Conservation (phyloP, 345 rosid genomes). For the Gossypium thurberi region DNA sequence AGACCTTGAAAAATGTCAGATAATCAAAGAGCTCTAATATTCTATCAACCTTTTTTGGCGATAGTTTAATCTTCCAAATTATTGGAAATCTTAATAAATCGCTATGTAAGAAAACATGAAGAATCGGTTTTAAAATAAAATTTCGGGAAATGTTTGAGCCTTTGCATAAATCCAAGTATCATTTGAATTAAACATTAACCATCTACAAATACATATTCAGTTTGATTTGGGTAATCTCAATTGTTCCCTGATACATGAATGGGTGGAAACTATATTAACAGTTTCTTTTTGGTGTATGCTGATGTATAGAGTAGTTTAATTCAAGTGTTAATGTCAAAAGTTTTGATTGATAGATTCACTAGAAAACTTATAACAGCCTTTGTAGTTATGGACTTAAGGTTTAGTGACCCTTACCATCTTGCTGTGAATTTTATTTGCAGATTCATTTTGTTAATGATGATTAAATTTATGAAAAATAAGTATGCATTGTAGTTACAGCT, state of each 20-base stretch:
- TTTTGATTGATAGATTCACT: not conserved
- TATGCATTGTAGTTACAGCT: not conserved
- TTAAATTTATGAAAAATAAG: not conserved
- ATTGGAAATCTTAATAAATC: not conserved
- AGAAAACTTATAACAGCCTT: constrained; percentile 6
- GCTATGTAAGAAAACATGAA: not conserved
- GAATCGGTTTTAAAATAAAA: not conserved
- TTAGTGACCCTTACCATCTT: not conserved
- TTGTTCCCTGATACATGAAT: not conserved
- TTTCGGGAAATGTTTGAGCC: no score
- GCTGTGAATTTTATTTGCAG: not conserved
- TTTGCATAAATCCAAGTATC: no score
- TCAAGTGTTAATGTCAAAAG: not conserved
- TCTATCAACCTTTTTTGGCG: no score
- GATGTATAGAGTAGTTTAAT: not conserved
- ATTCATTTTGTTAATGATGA: not conserved
- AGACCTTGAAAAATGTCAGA: no score
- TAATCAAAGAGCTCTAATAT: no score
- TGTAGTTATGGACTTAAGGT: not conserved
- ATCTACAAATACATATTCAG: not conserved
- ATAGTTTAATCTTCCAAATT: not conserved
- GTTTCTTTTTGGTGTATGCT: not conserved
- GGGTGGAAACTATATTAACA: not conserved
- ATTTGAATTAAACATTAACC: no score
- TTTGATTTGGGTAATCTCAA: not conserved